Evolutionary conservation across 2,329 filamentous ascomycete genomes (phyloP), one percentile per base, ranked within the genome.

Genomic region (Arthrinium puccinioides): DNA sequence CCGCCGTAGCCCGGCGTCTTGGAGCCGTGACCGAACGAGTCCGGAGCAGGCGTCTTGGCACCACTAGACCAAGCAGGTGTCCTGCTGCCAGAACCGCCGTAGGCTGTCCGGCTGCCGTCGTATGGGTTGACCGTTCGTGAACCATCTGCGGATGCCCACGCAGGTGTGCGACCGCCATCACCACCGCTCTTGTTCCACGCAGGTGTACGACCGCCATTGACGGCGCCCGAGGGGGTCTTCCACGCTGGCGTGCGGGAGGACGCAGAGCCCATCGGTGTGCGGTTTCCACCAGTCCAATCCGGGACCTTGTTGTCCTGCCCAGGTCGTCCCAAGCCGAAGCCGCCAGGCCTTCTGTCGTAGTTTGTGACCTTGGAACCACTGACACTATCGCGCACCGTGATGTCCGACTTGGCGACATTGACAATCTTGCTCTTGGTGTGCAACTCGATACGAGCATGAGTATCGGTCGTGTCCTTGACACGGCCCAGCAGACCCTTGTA

Each of bases 401-500:
- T 66, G 40, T 83, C 77, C 9, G 84, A 81, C 56, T 94, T 94
- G 15, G 80, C 76, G 24, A 97, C 78, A 7, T 83, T 88, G 44
- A 97, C 79, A 13, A 86, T 84, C 69, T 96, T 97, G 64, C 82
- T 87, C 67, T 94, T 95, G 6, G 89, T 89, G 57, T 97, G 90
- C 26, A 98, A 68, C 63, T 98, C 92, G 28, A 98, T 84, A 45
- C 89, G 84, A 21, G 87, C 90, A 52, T 84, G 79, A 4, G 77
- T 77, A 50, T 94, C 89, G 6, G 87, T 94, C 1, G 90, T 84
- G 56, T 97, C 90, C 57, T 95, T 96, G 50, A 98, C 89, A 47
- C 96, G 94, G 50, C 92, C 92, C 28, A 97, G 69, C 29, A 96
- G 72, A 39, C 90, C 90, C 64, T 98, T 98, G 69, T 90, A 88